phyloP scores from a whole-genome alignment of 768 basidiomycete genomes.

The Serendipita indica region DNA sequence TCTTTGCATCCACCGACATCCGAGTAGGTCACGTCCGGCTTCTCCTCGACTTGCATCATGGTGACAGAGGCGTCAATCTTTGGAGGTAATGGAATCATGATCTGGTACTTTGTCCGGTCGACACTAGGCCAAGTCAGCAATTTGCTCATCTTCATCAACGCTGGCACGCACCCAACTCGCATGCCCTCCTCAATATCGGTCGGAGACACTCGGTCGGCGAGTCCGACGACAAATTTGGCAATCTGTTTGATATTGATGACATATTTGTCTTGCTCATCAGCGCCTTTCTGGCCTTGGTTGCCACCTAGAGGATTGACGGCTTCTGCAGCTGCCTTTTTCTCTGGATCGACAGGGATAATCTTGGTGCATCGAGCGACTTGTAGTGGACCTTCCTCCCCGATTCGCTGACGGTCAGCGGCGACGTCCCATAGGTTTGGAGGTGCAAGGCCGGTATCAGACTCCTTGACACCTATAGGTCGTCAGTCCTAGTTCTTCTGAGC shows the following conservation, averaged over 20 bases:
- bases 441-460: conserved; percentile 94
- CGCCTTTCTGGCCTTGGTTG: conserved; percentile 80
- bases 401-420: conserved; percentile 78
- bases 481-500: background rate
- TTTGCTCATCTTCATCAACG: background rate
- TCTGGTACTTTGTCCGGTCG: conserved; percentile 93
- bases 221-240: conserved; percentile 95
- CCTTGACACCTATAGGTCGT: conserved; percentile 62
- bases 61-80: conserved; percentile 99
- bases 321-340: conserved; percentile 60
- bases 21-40: conserved; percentile 94
- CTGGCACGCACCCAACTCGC: conserved; percentile 78
- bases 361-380: conserved; percentile 98
- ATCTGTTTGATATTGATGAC: conserved; percentile 99
- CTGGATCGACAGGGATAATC: conserved; percentile 75
- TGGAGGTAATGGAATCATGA: conserved; percentile 94
- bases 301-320: conserved; percentile 67
- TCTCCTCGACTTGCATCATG: conserved; percentile 99
- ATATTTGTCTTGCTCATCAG: conserved; percentile 98
- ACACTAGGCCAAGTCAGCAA: conserved; percentile 38
- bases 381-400: conserved; percentile 82
- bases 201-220: conserved; percentile 90
- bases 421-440: conserved; percentile 97
- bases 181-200: conserved; percentile 99
- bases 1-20: conserved; percentile 99